These are phyloP conservation scores for Venturia nashicola DNA, from an alignment of 2,329 filamentous ascomycete species.

Conservation along the genomic window DNA sequence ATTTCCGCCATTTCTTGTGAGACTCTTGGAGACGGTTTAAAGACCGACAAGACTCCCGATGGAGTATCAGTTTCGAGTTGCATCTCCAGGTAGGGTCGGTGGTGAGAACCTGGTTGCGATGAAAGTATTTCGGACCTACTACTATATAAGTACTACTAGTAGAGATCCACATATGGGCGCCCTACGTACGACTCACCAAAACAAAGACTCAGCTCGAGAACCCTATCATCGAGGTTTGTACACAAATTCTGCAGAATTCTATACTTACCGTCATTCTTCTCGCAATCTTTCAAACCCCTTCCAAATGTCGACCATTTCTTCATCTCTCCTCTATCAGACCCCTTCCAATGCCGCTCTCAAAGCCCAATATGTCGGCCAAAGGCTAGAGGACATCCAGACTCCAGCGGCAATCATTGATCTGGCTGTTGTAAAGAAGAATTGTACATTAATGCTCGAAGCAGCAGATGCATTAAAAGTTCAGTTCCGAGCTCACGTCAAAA, in stretches of 20 bases:
- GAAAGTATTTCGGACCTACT: too few species aligned
- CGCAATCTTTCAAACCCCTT: neutral
- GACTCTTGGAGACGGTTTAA: neutral
- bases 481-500: slow-evolving; percentile 72
- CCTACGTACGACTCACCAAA: too few species aligned
- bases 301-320: neutral
- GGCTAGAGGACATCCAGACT: slow-evolving; percentile 46
- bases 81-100: neutral
- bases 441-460: slow-evolving; percentile 57
- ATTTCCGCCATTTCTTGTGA: neutral
- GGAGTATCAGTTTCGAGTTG: neutral
- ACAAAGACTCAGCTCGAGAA: too few species aligned
- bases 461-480: slow-evolving; percentile 45
- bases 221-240: too few species aligned
- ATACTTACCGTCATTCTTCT: neutral
- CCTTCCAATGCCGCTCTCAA: slow-evolving; percentile 21
- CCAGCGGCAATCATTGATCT: slow-evolving; percentile 59
- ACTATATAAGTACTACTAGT: too few species aligned
- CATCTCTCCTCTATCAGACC: slow-evolving; percentile 17
- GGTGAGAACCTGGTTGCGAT: neutral
- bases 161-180: too few species aligned
- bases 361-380: slow-evolving; percentile 44
- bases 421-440: slow-evolving; percentile 55
- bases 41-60: neutral
- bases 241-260: too few species aligned